These are phyloP conservation scores for Teratosphaeria viscida DNA, from an alignment of 2,329 filamentous ascomycete species.

Conservation along the genomic window DNA sequence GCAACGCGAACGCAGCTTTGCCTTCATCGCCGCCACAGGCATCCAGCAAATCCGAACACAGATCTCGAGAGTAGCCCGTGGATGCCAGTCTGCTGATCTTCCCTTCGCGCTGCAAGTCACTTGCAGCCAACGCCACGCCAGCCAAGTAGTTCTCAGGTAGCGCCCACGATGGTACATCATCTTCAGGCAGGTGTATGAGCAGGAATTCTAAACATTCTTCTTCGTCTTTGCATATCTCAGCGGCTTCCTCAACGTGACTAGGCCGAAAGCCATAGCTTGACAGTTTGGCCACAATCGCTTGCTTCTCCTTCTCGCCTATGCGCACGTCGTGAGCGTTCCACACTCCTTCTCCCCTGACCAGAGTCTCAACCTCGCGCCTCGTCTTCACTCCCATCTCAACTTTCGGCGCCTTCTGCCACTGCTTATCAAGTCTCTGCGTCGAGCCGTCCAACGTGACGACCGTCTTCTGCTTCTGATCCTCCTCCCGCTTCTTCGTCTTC, in stretches of 20 bases:
- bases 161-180: constrained; percentile 88
- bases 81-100: constrained; percentile 72
- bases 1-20: constrained; percentile 67
- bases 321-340: constrained; percentile 77
- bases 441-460: constrained; percentile 26
- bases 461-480: constrained; percentile 50
- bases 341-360: constrained; percentile 65
- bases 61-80: constrained; percentile 73
- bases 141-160: constrained; percentile 86
- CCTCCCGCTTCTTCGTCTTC: constrained; percentile 44
- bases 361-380: constrained; percentile 63
- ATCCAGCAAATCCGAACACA: constrained; percentile 71
- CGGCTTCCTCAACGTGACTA: constrained; percentile 82
- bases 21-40: constrained; percentile 61
- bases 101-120: constrained; percentile 69
- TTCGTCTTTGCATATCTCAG: constrained; percentile 75
- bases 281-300: constrained; percentile 60
- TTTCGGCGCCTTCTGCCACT: constrained; percentile 77
- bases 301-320: constrained; percentile 49
- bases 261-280: constrained; percentile 72
- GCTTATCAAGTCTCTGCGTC: constrained; percentile 38
- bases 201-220: constrained; percentile 95
- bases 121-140: constrained; percentile 75
- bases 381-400: constrained; percentile 86
- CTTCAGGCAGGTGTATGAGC: constrained; percentile 90